A percentile compares a stretch with the other conserved stretches of the same genome.
Evolutionary conservation across 306 rosid genomes (phyloP).

Genomic region (Acacia melanoxylon): DNA sequence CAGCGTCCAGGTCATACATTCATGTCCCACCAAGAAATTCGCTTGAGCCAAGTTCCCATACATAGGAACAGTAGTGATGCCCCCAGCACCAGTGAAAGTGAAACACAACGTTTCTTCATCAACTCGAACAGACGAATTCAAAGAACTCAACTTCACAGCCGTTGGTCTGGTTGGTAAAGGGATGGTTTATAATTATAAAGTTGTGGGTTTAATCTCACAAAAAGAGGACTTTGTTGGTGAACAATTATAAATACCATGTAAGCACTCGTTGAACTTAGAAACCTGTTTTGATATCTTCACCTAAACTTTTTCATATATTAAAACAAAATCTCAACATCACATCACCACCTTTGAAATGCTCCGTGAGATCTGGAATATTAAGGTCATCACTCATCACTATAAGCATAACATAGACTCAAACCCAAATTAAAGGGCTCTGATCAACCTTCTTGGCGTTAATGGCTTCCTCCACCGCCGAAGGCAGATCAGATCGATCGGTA

Average conservation of each 20-base stretch:
- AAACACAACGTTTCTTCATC: constrained; percentile 42
- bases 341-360: constrained; percentile 45
- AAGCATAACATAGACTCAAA: constrained; percentile 39
- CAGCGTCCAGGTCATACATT: constrained; percentile 33
- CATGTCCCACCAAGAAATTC: constrained; percentile 38
- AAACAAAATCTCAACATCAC: constrained; percentile 27
- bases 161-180: too few relatives aligned
- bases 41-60: constrained; percentile 57
- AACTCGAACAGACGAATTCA: constrained; percentile 38
- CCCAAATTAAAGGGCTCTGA: constrained; percentile 24
- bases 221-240: too few relatives aligned
- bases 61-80: constrained; percentile 4
- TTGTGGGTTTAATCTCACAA: too few relatives aligned
- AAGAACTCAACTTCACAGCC: constrained; percentile 29
- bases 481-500: constrained; percentile 26
- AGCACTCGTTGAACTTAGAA: too few relatives aligned
- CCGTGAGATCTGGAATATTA: background rate
- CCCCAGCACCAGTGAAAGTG: background rate
- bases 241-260: too few relatives aligned
- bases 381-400: background rate
- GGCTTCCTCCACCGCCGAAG: constrained; percentile 5
- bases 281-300: too few relatives aligned
- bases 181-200: too few relatives aligned
- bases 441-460: constrained; percentile 30
- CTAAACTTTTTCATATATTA: too few relatives aligned